phyloP scores from a whole-genome alignment of 768 basidiomycete genomes.

The Suillus fuscotomentosus region DNA sequence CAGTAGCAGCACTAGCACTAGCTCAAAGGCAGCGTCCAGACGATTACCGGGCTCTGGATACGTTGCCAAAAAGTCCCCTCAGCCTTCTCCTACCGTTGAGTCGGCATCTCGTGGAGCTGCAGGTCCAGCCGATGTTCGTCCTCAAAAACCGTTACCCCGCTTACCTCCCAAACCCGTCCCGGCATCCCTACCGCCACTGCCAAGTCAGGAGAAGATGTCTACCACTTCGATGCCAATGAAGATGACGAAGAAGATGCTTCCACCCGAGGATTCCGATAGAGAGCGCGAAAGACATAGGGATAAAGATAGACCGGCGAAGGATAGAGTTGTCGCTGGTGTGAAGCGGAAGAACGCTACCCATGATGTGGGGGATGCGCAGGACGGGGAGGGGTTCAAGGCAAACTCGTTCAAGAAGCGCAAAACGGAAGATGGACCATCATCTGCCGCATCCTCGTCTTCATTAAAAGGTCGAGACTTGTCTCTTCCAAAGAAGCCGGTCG shows the following conservation, averaged over 20 bases:
- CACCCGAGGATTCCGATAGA: conserved; percentile 27
- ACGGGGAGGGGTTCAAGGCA: conserved; percentile 15
- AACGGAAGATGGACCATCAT: conserved; percentile 33
- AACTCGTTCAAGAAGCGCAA: conserved; percentile 41
- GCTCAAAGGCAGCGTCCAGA: conserved; percentile 25
- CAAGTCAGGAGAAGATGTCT: conserved; percentile 25
- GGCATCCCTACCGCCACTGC: conserved; percentile 22
- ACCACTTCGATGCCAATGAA: conserved; percentile 7
- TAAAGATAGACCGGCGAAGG: conserved; percentile 22
- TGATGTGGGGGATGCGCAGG: conserved; percentile 31
- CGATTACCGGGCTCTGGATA: conserved; percentile 51
- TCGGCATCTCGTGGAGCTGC: conserved; percentile 21
- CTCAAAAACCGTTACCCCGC: conserved; percentile 25
- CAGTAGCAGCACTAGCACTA: conserved; percentile 4
- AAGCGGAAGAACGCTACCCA: conserved; percentile 41
- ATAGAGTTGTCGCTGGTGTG: conserved; percentile 18
- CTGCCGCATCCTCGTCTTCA: conserved; percentile 11
- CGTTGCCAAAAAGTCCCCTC: conserved; percentile 35
- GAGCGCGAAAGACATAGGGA: conserved; percentile 22
- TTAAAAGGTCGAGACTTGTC: conserved; percentile 18
- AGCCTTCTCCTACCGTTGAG: conserved; percentile 12
- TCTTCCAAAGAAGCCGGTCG: conserved; percentile 37
- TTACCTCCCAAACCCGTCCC: conserved; percentile 35
- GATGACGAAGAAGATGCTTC: conserved; percentile 21
- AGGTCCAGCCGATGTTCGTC: conserved; percentile 27